Evolutionary conservation across 1,284 basidiomycete species (phyloP), one percentile per base, ranked within the genome.

Genomic region (Irpex sp.): DNA sequence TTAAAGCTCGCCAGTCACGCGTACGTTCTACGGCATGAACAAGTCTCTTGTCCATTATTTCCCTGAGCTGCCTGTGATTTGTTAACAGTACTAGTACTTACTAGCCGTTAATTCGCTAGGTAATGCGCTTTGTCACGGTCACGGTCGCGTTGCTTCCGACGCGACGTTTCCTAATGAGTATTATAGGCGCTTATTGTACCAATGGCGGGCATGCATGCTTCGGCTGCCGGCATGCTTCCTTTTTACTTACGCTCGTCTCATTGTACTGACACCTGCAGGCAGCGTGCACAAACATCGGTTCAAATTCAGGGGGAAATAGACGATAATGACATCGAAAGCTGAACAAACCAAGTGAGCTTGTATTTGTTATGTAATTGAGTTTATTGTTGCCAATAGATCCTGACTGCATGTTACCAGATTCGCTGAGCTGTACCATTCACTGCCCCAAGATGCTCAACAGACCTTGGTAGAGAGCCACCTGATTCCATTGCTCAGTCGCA

Each of bases 401-500:
- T 17, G 49, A 21, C 17, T 56, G 11, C 26, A 15, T 52, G 11
- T 6, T 13, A 19, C 31, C 54, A 74, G 72, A 57, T 72, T 74
- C 60, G 57, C 69, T 26, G 62, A 66, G 6, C 67, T 75, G 7
- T 75, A 73, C 59, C 71, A 73, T 21, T 56, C 67, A 1, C 64
- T 76, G 7, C 73, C 74, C 3, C 61, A 63, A 5, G 74, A 75
- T 36, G 68, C 70, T 2, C 73, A 72, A 56, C 65, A 66, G 34
- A 59, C 59, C 4, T 63, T 76, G 17, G 64, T 76, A 3, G 68
- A 74, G 55, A 70, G 70, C 54, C 70, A 73, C 49, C 68, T 76
- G 19, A 68, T 73, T n/a, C 74, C 73, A 8, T 64, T 76, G 15
- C 68, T 73, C 3, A 68, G 73, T 54, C 61, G 62, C 9, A 65